These are phyloP conservation scores for Hypoxylon sp. DNA, from an alignment of 2,329 filamentous ascomycete species.

Conservation along the genomic window DNA sequence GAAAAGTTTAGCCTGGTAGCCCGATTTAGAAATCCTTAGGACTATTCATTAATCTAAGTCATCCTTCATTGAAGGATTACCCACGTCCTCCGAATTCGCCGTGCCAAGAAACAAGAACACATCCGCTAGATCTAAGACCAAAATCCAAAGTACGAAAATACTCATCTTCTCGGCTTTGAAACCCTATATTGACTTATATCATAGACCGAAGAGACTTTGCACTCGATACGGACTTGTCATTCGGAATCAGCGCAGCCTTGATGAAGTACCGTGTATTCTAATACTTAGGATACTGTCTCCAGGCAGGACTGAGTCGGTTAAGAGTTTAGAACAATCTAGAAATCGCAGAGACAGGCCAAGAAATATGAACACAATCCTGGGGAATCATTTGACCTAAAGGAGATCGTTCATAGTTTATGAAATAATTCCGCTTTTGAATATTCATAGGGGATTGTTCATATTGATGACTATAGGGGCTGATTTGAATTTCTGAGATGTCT, in stretches of 20 bases:
- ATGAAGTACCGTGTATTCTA: constrained; percentile 19
- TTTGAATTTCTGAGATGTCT: no score
- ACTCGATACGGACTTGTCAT: no score
- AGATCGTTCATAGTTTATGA: no score
- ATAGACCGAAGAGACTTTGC: not conserved
- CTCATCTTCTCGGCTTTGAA: no score
- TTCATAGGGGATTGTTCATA: no score
- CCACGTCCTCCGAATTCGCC: not conserved
- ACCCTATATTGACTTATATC: not conserved
- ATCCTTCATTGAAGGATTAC: not conserved
- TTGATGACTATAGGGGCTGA: no score
- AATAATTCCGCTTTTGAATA: no score
- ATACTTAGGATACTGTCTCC: constrained; percentile 24
- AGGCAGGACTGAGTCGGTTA: constrained; percentile 5
- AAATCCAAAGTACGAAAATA: not conserved
- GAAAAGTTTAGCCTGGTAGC: not conserved
- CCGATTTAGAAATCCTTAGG: not conserved
- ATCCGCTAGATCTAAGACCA: not conserved
- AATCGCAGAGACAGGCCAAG: not conserved
- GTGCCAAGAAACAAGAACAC: not conserved
- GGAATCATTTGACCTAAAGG: no score
- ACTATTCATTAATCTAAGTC: not conserved
- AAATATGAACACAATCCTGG: not conserved
- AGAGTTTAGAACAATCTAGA: no score
- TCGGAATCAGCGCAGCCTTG: not conserved